Conservation (phyloP, 1,139 yeast genomes). For the Candida labiduridarum region DNA sequence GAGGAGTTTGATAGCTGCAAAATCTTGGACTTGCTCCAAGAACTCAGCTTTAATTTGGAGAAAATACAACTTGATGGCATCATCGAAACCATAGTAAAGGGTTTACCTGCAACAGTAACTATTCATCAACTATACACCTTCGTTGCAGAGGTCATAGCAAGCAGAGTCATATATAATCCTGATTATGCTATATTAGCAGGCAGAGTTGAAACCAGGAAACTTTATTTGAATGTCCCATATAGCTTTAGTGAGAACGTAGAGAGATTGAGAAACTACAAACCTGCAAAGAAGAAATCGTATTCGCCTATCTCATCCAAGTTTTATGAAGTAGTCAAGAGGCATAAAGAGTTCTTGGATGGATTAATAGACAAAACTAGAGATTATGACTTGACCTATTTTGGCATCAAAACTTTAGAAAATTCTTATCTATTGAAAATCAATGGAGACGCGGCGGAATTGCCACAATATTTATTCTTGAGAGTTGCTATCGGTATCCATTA, state of each 20-base stretch:
- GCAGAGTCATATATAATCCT: constrained; percentile 47
- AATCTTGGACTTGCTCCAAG: constrained; percentile 19
- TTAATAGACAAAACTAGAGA: constrained; percentile 43
- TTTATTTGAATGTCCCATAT: constrained; percentile 29
- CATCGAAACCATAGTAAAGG: constrained; percentile 23
- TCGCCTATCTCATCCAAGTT: constrained; percentile 29
- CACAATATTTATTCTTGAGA: constrained; percentile 53
- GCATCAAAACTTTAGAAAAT: constrained; percentile 53
- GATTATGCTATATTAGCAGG: constrained; percentile 53
- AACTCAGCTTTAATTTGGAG: constrained; percentile 24
- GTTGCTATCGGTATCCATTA: constrained; percentile 58
- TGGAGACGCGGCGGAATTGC: constrained; percentile 46
- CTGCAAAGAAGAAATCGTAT: constrained; percentile 15
- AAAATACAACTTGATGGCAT: constrained; percentile 25
- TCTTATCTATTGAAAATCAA: constrained; percentile 45
- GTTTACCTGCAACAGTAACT: constrained; percentile 37
- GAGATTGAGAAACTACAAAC: constrained; percentile 23
- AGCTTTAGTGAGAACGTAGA: constrained; percentile 39
- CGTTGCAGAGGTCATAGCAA: constrained; percentile 48
- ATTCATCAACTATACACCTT: constrained; percentile 37
- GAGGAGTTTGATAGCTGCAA: constrained; percentile 18
- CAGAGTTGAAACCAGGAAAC: constrained; percentile 36
- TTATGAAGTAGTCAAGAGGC: constrained; percentile 30
- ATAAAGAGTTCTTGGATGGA: constrained; percentile 37
- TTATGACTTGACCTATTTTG: constrained; percentile 49